phyloP scores from a whole-genome alignment of 176 grass and related monocot genomes.

The Aegilops bicornis region DNA sequence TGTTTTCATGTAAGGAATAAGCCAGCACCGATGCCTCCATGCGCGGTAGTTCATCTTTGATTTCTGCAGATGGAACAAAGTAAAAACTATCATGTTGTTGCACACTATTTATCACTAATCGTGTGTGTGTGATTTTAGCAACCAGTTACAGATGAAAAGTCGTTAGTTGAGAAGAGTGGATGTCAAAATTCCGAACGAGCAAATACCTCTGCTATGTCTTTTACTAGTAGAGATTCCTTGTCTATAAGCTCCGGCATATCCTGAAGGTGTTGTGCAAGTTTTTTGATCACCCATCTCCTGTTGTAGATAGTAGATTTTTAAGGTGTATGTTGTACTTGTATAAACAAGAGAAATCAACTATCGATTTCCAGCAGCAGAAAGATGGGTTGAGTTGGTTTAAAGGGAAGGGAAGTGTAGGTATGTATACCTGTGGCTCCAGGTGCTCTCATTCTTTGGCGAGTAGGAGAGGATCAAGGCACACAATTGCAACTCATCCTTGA shows the following conservation, averaged over 20 bases:
- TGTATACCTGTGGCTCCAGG: conserved; percentile 65
- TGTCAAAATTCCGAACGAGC: background rate
- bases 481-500: conserved; percentile 61
- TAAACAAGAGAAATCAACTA: background rate
- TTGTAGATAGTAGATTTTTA: conserved; percentile 24
- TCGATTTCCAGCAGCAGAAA: background rate
- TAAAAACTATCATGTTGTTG: conserved; percentile 5
- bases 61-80: conserved; percentile 54
- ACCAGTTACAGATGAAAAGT: background rate
- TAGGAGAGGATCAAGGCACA: conserved; percentile 64
- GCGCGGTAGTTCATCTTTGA: conserved; percentile 99
- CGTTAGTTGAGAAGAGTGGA: conserved; percentile 23
- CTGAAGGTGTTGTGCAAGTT: conserved; percentile 48
- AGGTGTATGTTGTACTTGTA: background rate
- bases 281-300: conserved; percentile 93
- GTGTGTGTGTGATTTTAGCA: background rate
- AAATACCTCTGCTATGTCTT: conserved; percentile 73
- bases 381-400: background rate
- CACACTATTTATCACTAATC: background rate
- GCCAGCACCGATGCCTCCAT: conserved; percentile 88
- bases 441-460: conserved; percentile 60
- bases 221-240: conserved; percentile 69
- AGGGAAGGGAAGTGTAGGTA: background rate
- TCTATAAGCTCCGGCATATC: conserved; percentile 48
- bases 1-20: conserved; percentile 77